Base-by-base conservation (phyloP, 192 early-diverging fungal genomes). In the Coemansia asiatica region DNA sequence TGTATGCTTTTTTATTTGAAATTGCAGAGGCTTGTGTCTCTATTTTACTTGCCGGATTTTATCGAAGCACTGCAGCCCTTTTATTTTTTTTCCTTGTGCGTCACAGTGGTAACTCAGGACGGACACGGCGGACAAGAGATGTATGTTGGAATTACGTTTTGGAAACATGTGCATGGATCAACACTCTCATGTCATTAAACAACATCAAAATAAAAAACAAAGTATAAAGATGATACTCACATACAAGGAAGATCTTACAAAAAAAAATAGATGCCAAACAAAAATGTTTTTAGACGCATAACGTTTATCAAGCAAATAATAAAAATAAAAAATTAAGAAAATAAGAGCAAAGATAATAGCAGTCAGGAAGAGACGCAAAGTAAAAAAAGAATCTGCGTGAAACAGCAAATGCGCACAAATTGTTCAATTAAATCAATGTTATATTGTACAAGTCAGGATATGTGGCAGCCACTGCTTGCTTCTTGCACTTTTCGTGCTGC, bases 101-200 rank as follows among this genome's bases (percentile, higher is more conserved):
- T 44, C 40, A 44, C 40, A 44, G 40, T 44, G 15, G 40, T 44
- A 44, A 44, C 40, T 13, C 40, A 44, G 15, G 40, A 8, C 15
- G 40, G 40, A 16, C 40, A 12, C 40, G 15, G 40, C 40, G 10
- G 40, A 44, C 40, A 44, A 44, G 40, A 44, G 40, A 44, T 44
- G 40, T 13, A 44, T 13, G 40, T 44, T 44, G 40, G 40, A 44
- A 44, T 44, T 44, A 13, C 40, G 40, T 44, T 44, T 44, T 44
- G 40, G 40, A 44, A 44, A 44, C 40, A 44, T 44, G 40, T 44
- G 40, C 40, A 44, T 44, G 40, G 40, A 44, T 44, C 40, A 44
- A 44, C n/a, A n/a, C n/a, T n/a, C 40, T 16, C 40, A 44, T 44
- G 40, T 44, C 40, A 44, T 44, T 44, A 44, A 44, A 36, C 35